phyloP scores from a whole-genome alignment of 1,139 yeast species.

The Debaryomyces sp. region DNA sequence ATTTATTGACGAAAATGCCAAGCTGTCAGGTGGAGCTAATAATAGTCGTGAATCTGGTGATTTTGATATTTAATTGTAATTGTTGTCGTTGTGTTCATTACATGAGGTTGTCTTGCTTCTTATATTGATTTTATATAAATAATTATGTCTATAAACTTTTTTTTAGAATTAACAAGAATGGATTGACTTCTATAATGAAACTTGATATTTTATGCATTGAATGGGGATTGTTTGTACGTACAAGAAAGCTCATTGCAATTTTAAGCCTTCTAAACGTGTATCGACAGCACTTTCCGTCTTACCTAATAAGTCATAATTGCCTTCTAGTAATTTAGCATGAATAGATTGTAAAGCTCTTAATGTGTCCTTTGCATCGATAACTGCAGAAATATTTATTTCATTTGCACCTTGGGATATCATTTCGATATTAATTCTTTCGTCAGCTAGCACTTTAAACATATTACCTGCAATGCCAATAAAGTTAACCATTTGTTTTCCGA shows the following conservation, averaged over 20 bases:
- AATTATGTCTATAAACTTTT: constrained; percentile 5
- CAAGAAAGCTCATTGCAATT: constrained; percentile 14
- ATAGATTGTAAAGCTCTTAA: constrained; percentile 83
- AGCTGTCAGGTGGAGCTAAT: constrained; percentile 16
- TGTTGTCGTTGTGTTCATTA: not conserved
- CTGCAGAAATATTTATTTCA: constrained; percentile 95
- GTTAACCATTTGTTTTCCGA: constrained; percentile 97
- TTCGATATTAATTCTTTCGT: constrained; percentile 89
- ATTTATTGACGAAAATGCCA: constrained; percentile 53
- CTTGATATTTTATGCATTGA: not conserved
- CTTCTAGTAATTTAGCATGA: constrained; percentile 75
- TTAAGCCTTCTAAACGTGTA: constrained; percentile 40
- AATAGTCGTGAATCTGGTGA: constrained; percentile 44
- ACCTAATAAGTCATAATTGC: constrained; percentile 31
- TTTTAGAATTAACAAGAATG: not conserved
- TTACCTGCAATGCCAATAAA: constrained; percentile 96
- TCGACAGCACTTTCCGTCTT: constrained; percentile 37
- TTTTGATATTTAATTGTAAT: constrained; percentile 38
- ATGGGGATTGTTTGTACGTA: not conserved
- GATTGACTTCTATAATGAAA: not conserved
- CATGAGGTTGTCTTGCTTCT: not conserved
- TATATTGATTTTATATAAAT: not conserved
- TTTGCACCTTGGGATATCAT: constrained; percentile 99
- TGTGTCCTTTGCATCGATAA: constrained; percentile 81
- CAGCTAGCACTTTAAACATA: constrained; percentile 94